Conservation (phyloP, 805 yeast genomes). For the Nakazawaea molendinolei region DNA sequence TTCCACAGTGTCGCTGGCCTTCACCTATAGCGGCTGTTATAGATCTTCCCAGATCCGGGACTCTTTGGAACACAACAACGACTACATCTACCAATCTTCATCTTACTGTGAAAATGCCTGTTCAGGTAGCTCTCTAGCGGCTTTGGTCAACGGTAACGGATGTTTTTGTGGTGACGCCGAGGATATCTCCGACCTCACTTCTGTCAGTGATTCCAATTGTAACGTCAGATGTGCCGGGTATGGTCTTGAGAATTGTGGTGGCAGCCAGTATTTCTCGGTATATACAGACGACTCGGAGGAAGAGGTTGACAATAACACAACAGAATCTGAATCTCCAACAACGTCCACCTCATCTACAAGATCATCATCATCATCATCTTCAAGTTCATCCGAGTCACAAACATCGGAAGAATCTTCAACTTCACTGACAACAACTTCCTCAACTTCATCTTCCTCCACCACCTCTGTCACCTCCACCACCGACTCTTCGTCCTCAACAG, state of each 20-base stretch:
- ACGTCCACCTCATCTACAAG: slow-evolving; percentile 12
- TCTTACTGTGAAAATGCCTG: slow-evolving; percentile 51
- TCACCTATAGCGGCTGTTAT: slow-evolving; percentile 30
- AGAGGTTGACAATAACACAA: too few relatives aligned
- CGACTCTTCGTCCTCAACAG: slow-evolving; percentile 4
- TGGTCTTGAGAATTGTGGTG: slow-evolving; percentile 55
- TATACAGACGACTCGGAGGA: too few relatives aligned
- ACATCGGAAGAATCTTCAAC: slow-evolving; percentile 16
- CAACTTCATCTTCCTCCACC: slow-evolving; percentile 12
- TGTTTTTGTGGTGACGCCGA: slow-evolving; percentile 63
- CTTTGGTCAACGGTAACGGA: slow-evolving; percentile 41
- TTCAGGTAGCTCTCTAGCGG: slow-evolving; percentile 37
- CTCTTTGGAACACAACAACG: slow-evolving; percentile 35
- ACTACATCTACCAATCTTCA: slow-evolving; percentile 53
- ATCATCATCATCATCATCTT: slow-evolving; percentile 15
- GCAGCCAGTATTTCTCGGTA: slow-evolving; percentile 37
- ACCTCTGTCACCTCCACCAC: slow-evolving; percentile 15
- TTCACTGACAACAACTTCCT: slow-evolving; percentile 12
- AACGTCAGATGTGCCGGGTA: slow-evolving; percentile 52
- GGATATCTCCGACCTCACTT: slow-evolving; percentile 24
- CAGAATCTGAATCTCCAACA: too few relatives aligned
- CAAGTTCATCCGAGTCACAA: slow-evolving; percentile 15
- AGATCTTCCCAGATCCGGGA: slow-evolving; percentile 23
- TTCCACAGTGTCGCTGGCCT: too few relatives aligned
- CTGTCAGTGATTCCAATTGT: slow-evolving; percentile 32